Base-by-base conservation (phyloP, 2,329 filamentous ascomycete genomes). In the Podosphaera aphanis region DNA sequence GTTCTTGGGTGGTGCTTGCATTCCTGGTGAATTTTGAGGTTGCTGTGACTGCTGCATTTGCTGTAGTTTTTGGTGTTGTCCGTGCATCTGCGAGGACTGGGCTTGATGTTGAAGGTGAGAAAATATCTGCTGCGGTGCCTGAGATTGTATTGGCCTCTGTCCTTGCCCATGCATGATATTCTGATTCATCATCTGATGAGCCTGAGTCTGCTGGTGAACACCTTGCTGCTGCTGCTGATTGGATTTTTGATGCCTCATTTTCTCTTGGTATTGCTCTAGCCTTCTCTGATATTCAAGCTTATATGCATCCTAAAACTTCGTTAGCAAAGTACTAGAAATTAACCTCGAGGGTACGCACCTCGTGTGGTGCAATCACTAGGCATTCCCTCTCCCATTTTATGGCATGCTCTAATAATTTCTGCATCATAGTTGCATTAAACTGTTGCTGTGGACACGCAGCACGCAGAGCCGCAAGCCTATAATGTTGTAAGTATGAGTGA, bases 121-220 rank as follows among this genome's bases (percentile, higher is more conserved):
- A 11, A 41, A 37, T 21, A 27, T 15, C 25, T 35, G 19, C 25
- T 43, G 38, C 11, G 31, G 18, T 15, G 27, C 25, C 16, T 41
- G 44, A 10, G 27, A 19, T 33, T 46, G 44, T 51, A 66, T 71
- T 5, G 64, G 61, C 41, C 72, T 64, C 39, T 66, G 66, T 31
- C 56, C 52, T 25, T 56, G 53, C 11, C 8, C 16, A 44, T 51
- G 51, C 21, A 55, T 51, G 31, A 52, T 53, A 36, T 52, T 55
- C 27, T 51, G 56, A 8, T 47, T 46, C 20, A 10, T 20, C 16
- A 20, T n/a, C 10, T 41, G 38, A 11, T 20, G 18, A 13, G 7
- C n/a, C 20, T 6, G 5, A 20, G 6, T n/a, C 21, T 41, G 38
- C 8, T 20, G 38, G 13, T 41, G 16, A 20, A 23, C n/a, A n/a